These are phyloP conservation scores for Penicillium sp. DNA, from an alignment of 2,329 filamentous ascomycete genomes.

Conservation along the genomic window DNA sequence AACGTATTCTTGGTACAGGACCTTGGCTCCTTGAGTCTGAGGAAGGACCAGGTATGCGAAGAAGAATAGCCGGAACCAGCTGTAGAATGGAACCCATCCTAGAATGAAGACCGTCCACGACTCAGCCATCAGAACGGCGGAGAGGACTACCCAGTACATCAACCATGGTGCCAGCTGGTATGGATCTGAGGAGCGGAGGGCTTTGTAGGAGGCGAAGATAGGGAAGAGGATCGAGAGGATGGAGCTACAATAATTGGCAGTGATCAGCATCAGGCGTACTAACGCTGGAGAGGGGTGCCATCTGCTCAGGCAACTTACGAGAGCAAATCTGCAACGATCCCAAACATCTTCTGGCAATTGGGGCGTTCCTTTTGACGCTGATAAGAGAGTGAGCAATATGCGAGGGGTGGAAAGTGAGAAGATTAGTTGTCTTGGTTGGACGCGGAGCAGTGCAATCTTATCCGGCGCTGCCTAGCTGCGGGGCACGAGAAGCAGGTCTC, in stretches of 20 bases:
- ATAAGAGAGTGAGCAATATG: not conserved
- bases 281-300: not conserved
- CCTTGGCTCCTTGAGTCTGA: slow-evolving; percentile 89
- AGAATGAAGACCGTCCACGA: slow-evolving; percentile 88
- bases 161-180: slow-evolving; percentile 94
- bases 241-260: slow-evolving; percentile 62
- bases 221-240: slow-evolving; percentile 90
- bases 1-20: slow-evolving; percentile 82
- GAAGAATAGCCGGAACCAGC: slow-evolving; percentile 84
- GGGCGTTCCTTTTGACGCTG: not conserved
- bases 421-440: not conserved
- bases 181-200: slow-evolving; percentile 88
- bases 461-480: slow-evolving; percentile 18
- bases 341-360: slow-evolving; percentile 66
- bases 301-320: slow-evolving; percentile 62
- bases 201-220: slow-evolving; percentile 97
- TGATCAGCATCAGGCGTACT: not conserved
- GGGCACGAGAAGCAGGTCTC: slow-evolving; percentile 12
- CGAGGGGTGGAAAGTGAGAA: not conserved
- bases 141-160: slow-evolving; percentile 98
- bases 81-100: slow-evolving; percentile 90
- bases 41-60: slow-evolving; percentile 96
- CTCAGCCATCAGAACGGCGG: slow-evolving; percentile 79
- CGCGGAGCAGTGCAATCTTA: slow-evolving; percentile 10
- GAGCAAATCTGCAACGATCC: slow-evolving; percentile 75